Evolutionary conservation across 805 yeast genomes (phyloP).

Genomic region (Saturnispora besseyi): DNA sequence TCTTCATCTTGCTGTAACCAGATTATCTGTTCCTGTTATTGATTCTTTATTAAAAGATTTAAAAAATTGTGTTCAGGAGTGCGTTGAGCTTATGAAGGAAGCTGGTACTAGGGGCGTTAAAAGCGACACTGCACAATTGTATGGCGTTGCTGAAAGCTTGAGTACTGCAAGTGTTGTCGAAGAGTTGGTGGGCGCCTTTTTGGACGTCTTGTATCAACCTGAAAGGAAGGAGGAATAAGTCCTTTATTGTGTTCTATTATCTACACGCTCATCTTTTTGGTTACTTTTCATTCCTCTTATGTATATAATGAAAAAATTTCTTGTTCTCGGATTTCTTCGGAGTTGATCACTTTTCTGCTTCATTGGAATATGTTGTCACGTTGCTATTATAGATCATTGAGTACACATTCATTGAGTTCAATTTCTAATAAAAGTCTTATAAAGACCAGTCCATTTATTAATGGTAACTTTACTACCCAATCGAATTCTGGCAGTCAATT

Average conservation of each 20-base stretch:
- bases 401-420: conserved; percentile 8
- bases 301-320: background rate
- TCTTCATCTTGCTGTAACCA: conserved; percentile 81
- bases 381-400: background rate
- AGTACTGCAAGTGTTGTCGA: conserved; percentile 79
- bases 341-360: background rate
- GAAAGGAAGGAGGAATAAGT: conserved; percentile 6
- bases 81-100: conserved; percentile 21
- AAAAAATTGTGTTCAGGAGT: conserved; percentile 34
- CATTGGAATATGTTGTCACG: background rate
- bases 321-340: background rate
- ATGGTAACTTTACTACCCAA: conserved; percentile 55
- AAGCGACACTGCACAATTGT: conserved; percentile 75
- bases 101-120: conserved; percentile 10
- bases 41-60: conserved; percentile 52
- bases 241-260: background rate
- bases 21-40: conserved; percentile 51
- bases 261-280: too few relatives aligned
- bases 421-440: conserved; percentile 40
- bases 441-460: conserved; percentile 49
- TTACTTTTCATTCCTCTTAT: background rate
- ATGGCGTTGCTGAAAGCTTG: conserved; percentile 93
- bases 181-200: conserved; percentile 64
- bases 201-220: conserved; percentile 69
- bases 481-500: conserved; percentile 28